Conservation (phyloP, 192 early-diverging fungal genomes). For the Chytriomyces sp. region DNA sequence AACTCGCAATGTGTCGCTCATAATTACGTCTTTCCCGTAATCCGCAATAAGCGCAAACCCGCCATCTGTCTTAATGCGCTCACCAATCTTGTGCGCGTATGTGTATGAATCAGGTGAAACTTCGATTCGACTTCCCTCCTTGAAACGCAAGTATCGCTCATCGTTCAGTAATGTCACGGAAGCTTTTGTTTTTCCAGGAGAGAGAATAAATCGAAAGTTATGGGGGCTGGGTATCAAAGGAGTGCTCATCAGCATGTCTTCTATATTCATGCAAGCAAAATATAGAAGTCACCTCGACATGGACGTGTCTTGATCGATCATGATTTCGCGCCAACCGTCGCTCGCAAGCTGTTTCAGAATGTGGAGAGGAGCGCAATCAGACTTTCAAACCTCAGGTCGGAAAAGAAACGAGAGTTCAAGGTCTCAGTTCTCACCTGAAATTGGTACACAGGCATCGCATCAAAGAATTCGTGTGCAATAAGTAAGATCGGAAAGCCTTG, state of each 20-base stretch:
- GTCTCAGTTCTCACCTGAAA: conserved; percentile 64
- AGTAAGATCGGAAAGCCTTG: conserved; percentile 62
- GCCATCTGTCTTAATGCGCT: conserved; percentile 66
- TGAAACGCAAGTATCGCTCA: conserved; percentile 52
- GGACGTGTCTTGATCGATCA: conserved; percentile 83
- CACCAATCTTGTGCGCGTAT: conserved; percentile 69
- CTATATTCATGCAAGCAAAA: no score
- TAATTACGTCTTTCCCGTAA: conserved; percentile 83
- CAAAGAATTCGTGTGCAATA: conserved; percentile 97
- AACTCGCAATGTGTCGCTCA: conserved; percentile 75
- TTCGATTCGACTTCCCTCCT: conserved; percentile 80
- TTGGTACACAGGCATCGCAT: conserved; percentile 89
- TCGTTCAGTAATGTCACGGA: conserved; percentile 26
- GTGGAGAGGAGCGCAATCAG: background rate
- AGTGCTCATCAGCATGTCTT: background rate
- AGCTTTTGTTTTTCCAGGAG: conserved; percentile 66
- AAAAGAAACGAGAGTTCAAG: conserved; percentile 27
- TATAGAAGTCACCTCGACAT: conserved; percentile 45
- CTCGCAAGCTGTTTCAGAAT: conserved; percentile 56
- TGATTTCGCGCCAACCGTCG: conserved; percentile 88
- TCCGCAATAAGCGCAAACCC: conserved; percentile 84
- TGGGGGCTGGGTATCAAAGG: conserved; percentile 52
- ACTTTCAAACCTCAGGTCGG: background rate
- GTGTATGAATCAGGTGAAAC: conserved; percentile 80
- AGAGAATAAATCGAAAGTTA: conserved; percentile 78